phyloP scores from a whole-genome alignment of 192 early-diverging fungal species.

The Martensiomyces pterosporus region DNA sequence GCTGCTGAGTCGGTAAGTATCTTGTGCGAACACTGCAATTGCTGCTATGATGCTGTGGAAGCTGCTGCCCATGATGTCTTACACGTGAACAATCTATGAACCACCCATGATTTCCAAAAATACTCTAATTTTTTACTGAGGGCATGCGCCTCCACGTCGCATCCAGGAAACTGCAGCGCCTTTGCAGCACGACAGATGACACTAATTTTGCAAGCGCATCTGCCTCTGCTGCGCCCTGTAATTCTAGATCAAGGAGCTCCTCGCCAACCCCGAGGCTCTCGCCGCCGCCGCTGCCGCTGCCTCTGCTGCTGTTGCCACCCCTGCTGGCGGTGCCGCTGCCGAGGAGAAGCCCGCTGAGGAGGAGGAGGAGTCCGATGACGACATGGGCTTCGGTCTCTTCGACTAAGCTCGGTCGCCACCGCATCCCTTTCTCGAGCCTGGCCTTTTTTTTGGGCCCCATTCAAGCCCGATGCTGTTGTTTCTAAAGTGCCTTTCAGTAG shows the following conservation, averaged over 20 bases:
- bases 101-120: conserved; percentile 47
- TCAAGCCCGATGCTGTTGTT: neutral
- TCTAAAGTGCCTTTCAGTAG: neutral
- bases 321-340: conserved; percentile 70
- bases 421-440: too few relatives aligned
- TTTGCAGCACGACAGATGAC: too few relatives aligned
- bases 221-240: neutral
- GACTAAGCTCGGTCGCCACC: conserved; percentile 57
- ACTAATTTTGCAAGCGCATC: too few relatives aligned
- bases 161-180: too few relatives aligned
- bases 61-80: conserved; percentile 36
- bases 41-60: conserved; percentile 6
- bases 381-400: conserved; percentile 92
- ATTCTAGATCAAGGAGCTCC: conserved; percentile 83
- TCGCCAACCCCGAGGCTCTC: conserved; percentile 77
- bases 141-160: conserved; percentile 17
- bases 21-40: conserved; percentile 29
- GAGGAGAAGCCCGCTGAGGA: conserved; percentile 59
- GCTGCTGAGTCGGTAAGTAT: conserved; percentile 71
- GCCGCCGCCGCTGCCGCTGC: conserved; percentile 54
- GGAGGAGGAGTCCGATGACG: conserved; percentile 80
- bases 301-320: conserved; percentile 52
- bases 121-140: conserved; percentile 78
- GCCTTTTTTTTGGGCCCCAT: too few relatives aligned
- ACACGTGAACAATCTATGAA: conserved; percentile 49